Evolutionary conservation across 176 grass and related monocot genomes (phyloP), one percentile per base, ranked within the genome.

Genomic region (Puccinellia tenuiflora): DNA sequence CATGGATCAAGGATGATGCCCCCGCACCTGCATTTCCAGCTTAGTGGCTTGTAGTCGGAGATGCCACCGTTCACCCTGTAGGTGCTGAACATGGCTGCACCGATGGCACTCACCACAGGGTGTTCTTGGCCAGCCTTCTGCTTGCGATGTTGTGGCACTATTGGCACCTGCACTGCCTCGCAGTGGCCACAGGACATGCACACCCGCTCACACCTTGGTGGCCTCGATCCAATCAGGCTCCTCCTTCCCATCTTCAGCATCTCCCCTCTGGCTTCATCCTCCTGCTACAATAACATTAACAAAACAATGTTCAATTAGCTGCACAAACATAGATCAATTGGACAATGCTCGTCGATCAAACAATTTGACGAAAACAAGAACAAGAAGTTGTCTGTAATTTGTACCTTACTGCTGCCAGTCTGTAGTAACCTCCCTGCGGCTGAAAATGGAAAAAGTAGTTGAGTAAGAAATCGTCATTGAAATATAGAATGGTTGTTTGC

Each of bases 21-120:
- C 4, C 96, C 96, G 28, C 96, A 99, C 83, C 86, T 93, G 87
- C 96, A 96, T 79, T 95, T 95, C 96, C 96, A 99, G 69, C 88
- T 93, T 17, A 99, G 72, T 33, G 96, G 96, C 81, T 93, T 96
- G 89, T 96, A 99, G 69, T 99, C 93, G n/a, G 93, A 81, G 68
- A 66, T 37, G 30, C 83, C 94, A 79, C 83, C 94, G 55, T 89
- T 81, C 60, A 55, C 68, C 42, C 86, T 77, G 86, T 83, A 91
- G 60, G 45, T 50, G 76, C 37, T 56, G 78, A 91, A 48, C 30
- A 86, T 35, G 2, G 78, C 73, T 15, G 53, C 62, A 12, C 51
- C 3, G 40, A 72, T 9, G 29, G 66, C 51, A 31, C 26, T 42
- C 11, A 9, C 24, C 37, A 35, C 43, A 10, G 61, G 46, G 37